These are phyloP conservation scores for Trichoderma harzianum DNA, from an alignment of 2,329 filamentous ascomycete species.

Conservation along the genomic window DNA sequence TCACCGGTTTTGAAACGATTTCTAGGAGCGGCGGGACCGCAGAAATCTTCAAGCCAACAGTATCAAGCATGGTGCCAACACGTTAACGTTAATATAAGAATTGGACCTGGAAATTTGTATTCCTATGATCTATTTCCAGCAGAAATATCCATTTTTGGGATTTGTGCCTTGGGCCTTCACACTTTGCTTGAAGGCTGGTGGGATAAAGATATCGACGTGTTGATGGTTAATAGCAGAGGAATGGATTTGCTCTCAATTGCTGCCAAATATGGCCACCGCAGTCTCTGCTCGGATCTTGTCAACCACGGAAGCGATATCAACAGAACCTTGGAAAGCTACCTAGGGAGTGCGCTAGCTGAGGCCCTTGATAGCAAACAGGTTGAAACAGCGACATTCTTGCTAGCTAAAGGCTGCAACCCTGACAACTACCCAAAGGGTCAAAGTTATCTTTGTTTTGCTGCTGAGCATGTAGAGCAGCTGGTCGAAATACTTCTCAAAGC, in stretches of 20 bases:
- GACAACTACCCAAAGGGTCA: not conserved
- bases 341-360: not conserved
- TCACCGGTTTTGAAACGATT: not conserved
- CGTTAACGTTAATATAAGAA: no score
- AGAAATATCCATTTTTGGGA: not conserved
- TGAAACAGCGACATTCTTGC: not conserved
- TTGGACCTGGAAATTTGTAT: no score
- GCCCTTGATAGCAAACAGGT: rapidly evolving
- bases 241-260: not conserved
- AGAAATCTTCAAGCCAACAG: not conserved
- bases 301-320: not conserved
- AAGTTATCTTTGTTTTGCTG: not conserved
- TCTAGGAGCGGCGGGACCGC: not conserved
- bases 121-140: not conserved
- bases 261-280: not conserved
- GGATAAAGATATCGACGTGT: not conserved
- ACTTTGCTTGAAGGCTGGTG: not conserved
- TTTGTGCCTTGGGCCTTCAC: not conserved
- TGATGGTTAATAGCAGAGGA: not conserved
- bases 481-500: not conserved
- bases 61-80: not conserved
- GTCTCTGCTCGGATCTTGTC: not conserved
- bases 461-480: rapidly evolving
- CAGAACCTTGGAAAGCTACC: not conserved
- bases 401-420: not conserved